Percentiles rank a stretch among this genome's conserved stretches.
Conservation (phyloP, 2,329 filamentous ascomycete species). For the Fusarium sororula region DNA sequence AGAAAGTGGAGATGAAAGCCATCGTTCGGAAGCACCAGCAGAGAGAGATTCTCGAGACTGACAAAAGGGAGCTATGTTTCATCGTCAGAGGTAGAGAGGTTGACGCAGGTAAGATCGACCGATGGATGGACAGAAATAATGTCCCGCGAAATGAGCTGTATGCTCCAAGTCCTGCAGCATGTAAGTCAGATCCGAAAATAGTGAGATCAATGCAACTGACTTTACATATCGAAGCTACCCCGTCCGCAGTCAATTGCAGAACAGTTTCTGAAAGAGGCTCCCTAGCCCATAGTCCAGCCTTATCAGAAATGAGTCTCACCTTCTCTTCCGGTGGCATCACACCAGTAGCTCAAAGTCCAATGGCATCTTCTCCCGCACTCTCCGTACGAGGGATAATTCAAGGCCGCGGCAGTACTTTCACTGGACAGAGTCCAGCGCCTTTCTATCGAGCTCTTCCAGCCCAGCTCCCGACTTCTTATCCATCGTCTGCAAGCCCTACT, state of each 20-base stretch:
- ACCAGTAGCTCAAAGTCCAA: fast-evolving
- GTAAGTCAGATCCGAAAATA: neutral
- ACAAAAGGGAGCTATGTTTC: neutral
- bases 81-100: neutral
- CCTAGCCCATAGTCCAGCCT: neutral
- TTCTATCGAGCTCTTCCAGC: fast-evolving
- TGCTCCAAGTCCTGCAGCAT: neutral
- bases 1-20: neutral
- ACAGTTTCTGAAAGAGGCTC: neutral
- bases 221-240: neutral
- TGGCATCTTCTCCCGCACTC: neutral
- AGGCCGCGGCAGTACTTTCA: neutral
- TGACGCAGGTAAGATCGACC: neutral
- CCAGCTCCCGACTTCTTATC: fast-evolving
- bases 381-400: fast-evolving
- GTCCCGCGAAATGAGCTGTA: neutral
- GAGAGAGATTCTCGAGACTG: neutral
- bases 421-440: neutral
- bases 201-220: fast-evolving
- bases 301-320: neutral
- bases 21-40: neutral
- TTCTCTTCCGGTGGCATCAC: fast-evolving
- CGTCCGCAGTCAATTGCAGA: neutral
- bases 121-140: neutral
- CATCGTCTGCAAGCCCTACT: fast-evolving